Base-by-base conservation (phyloP, 768 basidiomycete species). In the Macrolepiota dolichaula region DNA sequence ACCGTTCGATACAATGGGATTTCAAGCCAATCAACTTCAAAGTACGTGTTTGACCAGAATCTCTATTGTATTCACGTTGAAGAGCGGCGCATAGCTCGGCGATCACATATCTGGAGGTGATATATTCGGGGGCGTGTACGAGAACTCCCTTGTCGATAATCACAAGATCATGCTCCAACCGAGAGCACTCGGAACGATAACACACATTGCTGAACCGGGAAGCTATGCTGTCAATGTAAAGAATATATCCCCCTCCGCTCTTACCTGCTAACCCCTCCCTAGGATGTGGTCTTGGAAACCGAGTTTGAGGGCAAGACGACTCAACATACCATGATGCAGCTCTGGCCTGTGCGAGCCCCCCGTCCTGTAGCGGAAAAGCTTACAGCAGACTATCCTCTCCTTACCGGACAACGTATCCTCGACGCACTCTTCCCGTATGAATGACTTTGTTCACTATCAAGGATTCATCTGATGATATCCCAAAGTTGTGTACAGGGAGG, bases 311-410 rank as follows among this genome's bases (percentile, higher is more conserved):
- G 96, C 65, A 94, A 95, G 78, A 89, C 81, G 40, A 91, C 94
- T 13, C 83, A 95, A 68, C 96, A 98, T 73, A 88, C 91, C 17
- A 88, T 99, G 86, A 92, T 97, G 92, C 97, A 99, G 70, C 79
- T 96, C 35, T 99, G 97, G 97, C 97, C 97, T 65, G 97, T 99
- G 63, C 93, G 97, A 70, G 97, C 96, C 19, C 95, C 97, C 53
- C 86, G 97, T 58, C 97, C 97, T 11, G 91, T 94, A 27, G 79
- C 92, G n/a, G 93, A 98, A 78, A 98, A 98, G 76, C 84, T 91
- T 69, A 96, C 91, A 2, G 96, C 96, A 59, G 85, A 96, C 73
- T 85, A 86, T 73, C 97, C 97, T 46, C 81, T 99, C 17, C 78
- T 95, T 37, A 99, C 97, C 53, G 97, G 97, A 51, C 97, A 99